These are phyloP conservation scores for Grosmannia clavigera DNA, from an alignment of 2,329 filamentous ascomycete species.

Conservation along the genomic window DNA sequence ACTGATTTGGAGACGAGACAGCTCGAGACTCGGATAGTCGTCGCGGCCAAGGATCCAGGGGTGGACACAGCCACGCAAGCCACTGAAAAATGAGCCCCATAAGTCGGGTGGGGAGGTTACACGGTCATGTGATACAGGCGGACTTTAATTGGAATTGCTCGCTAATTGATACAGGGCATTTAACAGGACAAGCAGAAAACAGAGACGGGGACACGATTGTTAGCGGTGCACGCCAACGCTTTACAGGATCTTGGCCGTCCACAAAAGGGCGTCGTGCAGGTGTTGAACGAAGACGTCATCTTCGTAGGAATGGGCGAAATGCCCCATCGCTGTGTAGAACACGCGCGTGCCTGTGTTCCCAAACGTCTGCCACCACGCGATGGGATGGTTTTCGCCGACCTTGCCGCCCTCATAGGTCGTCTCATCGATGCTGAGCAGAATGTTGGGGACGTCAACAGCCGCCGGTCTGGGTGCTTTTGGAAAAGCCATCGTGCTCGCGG, in stretches of 20 bases:
- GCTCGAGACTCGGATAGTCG: neutral
- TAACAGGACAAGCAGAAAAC: neutral
- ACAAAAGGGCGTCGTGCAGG: conserved; percentile 16
- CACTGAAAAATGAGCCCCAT: neutral
- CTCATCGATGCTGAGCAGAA: conserved; percentile 26
- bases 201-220: too few relatives aligned
- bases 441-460: conserved; percentile 2
- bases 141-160: neutral
- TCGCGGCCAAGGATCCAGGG: neutral
- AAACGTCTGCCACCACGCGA: conserved; percentile 27
- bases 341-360: conserved; percentile 24
- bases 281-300: conserved; percentile 19
- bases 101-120: neutral
- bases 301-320: conserved; percentile 27
- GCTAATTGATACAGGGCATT: neutral
- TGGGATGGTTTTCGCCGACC: conserved; percentile 24
- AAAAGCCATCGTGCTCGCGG: neutral
- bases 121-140: neutral
- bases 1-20: neutral
- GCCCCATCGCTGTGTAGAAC: conserved; percentile 29
- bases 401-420: conserved; percentile 21
- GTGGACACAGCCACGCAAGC: neutral
- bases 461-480: neutral
- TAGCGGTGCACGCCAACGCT: neutral
- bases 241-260: conserved; percentile 16